These are phyloP conservation scores for Chlorella vulgaris DNA, from an alignment of 139 green algal species.

Conservation along the genomic window DNA sequence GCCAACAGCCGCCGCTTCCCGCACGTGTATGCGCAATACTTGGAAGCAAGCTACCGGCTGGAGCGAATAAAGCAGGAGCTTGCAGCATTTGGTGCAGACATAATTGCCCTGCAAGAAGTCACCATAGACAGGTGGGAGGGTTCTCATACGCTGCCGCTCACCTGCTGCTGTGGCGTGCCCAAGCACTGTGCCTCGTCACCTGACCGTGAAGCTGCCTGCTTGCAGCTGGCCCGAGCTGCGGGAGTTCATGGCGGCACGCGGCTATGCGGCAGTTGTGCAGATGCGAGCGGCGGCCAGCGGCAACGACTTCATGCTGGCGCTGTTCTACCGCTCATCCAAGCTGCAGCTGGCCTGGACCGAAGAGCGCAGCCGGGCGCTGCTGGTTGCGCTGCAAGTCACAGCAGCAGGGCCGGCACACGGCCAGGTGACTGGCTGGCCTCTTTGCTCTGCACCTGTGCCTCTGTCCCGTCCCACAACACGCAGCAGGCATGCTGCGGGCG, in stretches of 20 bases:
- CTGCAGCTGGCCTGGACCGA: slow-evolving; percentile 51
- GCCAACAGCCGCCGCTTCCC: slow-evolving; percentile 43
- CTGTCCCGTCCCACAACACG: no score
- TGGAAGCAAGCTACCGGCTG: slow-evolving; percentile 46
- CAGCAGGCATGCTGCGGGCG: no score
- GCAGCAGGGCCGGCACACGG: background rate
- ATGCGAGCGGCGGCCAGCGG: background rate
- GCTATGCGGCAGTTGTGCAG: slow-evolving; percentile 41
- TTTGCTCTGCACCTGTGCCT: no score
- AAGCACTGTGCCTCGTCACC: no score
- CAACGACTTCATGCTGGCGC: slow-evolving; percentile 33
- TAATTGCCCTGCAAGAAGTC: slow-evolving; percentile 65
- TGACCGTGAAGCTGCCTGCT: no score
- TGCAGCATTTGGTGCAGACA: slow-evolving; percentile 42
- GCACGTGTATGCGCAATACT: slow-evolving; percentile 39
- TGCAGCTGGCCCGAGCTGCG: slow-evolving; percentile 42
- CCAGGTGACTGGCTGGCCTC: background rate
- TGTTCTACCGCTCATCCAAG: slow-evolving; percentile 23
- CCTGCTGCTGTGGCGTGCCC: background rate
- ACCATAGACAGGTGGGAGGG: slow-evolving; percentile 36
- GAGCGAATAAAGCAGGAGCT: slow-evolving; percentile 49
- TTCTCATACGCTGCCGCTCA: background rate
- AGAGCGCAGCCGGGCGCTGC: slow-evolving; percentile 51
- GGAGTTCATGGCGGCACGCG: slow-evolving; percentile 37
- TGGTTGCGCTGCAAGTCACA: slow-evolving; percentile 41